phyloP scores from a whole-genome alignment of 2,329 filamentous ascomycete species.

The Neoascochyta sp. region DNA sequence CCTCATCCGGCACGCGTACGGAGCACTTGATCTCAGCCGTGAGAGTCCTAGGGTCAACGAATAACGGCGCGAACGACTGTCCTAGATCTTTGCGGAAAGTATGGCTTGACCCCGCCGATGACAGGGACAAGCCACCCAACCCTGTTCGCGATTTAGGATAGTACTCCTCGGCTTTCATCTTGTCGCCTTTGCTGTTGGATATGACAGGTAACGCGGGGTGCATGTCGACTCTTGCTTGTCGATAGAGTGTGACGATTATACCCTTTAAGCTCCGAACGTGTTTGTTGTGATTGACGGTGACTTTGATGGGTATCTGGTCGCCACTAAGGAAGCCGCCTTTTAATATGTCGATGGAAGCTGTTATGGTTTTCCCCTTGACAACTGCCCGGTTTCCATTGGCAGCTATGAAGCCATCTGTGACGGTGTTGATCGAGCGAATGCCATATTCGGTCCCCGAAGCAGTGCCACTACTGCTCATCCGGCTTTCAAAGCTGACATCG shows the following conservation, averaged over 20 bases:
- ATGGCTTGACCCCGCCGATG: conserved; percentile 80
- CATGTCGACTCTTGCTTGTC: conserved; percentile 86
- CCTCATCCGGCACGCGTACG: conserved; percentile 82
- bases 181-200: conserved; percentile 62
- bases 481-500: conserved; percentile 47
- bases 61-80: conserved; percentile 82
- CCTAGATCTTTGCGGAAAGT: conserved; percentile 94
- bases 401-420: conserved; percentile 41
- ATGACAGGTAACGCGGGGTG: conserved; percentile 60
- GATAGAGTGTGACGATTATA: conserved; percentile 87
- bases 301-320: conserved; percentile 73
- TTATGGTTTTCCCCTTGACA: conserved; percentile 71
- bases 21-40: conserved; percentile 77
- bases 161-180: conserved; percentile 73
- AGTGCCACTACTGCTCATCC: conserved; percentile 58
- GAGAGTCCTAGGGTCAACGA: conserved; percentile 77
- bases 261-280: conserved; percentile 86
- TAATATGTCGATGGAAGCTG: conserved; percentile 75
- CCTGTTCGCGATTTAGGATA: conserved; percentile 86
- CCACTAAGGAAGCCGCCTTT: conserved; percentile 83
- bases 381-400: conserved; percentile 50
- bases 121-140: conserved; percentile 78
- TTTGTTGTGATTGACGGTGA: conserved; percentile 84
- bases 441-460: conserved; percentile 44
- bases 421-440: conserved; percentile 40